A percentile compares a stretch with the other conserved stretches of the same genome.
phyloP scores from a whole-genome alignment of 129 eudicot genomes.

The Helianthus tuberosus region DNA sequence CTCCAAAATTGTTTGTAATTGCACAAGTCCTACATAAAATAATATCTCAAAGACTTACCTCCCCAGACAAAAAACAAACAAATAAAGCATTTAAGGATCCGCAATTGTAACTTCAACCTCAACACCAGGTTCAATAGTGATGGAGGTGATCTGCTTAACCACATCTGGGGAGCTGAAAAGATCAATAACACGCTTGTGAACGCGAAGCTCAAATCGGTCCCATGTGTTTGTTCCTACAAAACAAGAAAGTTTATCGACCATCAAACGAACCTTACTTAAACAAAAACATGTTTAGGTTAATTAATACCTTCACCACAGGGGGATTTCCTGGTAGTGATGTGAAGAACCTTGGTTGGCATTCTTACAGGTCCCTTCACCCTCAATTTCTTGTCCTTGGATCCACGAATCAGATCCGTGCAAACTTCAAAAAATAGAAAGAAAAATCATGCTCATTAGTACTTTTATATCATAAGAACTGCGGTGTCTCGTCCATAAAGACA shows the following conservation, averaged over 20 bases:
- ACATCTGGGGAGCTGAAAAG: slow-evolving; percentile 36
- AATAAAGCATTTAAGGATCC: slow-evolving; percentile 44
- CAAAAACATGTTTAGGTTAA: background rate
- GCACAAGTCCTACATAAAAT: slow-evolving; percentile 24
- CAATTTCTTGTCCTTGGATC: slow-evolving; percentile 48
- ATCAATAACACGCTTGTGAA: slow-evolving; percentile 31
- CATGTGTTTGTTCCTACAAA: slow-evolving; percentile 67
- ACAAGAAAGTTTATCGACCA: background rate
- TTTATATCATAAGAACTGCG: too few relatives aligned
- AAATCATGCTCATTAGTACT: too few relatives aligned
- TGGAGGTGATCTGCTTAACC: slow-evolving; percentile 35
- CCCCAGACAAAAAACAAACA: slow-evolving; percentile 1
- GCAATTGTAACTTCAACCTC: slow-evolving; percentile 74
- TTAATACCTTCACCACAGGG: slow-evolving; percentile 57
- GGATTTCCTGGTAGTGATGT: slow-evolving; percentile 55
- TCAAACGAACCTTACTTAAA: background rate
- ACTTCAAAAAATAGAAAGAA: slow-evolving; percentile 20
- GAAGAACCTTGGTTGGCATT: slow-evolving; percentile 56
- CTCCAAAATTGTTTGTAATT: slow-evolving; percentile 23
- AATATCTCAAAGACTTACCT: background rate
- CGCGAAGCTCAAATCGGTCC: slow-evolving; percentile 35
- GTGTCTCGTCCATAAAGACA: too few relatives aligned
- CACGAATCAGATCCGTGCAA: slow-evolving; percentile 55
- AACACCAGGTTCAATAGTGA: slow-evolving; percentile 37
- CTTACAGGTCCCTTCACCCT: slow-evolving; percentile 58